A percentile compares a stretch with the other conserved stretches of the same genome.
Conservation (phyloP, 345 rosid species). For the Gossypium turneri region DNA sequence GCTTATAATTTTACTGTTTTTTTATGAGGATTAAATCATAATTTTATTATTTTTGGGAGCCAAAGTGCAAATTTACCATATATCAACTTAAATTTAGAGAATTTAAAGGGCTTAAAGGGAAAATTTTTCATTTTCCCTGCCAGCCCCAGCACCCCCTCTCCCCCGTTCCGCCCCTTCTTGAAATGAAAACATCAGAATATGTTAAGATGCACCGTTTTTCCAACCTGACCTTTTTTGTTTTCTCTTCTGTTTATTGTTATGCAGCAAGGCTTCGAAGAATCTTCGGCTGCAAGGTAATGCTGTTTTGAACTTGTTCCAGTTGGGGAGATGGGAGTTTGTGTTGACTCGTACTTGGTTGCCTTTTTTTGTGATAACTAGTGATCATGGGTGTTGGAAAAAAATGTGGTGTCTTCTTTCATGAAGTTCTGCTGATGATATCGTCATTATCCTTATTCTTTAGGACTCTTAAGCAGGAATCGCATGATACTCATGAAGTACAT, state of each 20-base stretch:
- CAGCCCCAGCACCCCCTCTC: no score
- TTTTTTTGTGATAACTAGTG: conserved; percentile 2
- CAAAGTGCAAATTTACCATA: no score
- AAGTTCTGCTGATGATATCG: neutral
- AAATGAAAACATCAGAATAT: neutral
- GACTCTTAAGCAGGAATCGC: conserved; percentile 30
- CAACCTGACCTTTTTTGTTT: neutral
- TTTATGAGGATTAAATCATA: no score
- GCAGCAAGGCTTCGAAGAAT: conserved; percentile 31
- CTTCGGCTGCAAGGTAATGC: conserved; percentile 42
- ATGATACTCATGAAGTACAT: conserved; percentile 53
- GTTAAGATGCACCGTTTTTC: neutral
- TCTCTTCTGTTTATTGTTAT: neutral
- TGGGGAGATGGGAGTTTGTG: neutral
- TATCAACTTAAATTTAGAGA: no score
- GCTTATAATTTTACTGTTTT: no score
- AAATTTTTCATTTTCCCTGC: no score
- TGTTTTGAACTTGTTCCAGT: neutral
- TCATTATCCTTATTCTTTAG: conserved; percentile 28
- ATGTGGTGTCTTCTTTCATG: neutral
- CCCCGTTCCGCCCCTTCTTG: neutral
- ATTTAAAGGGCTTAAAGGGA: no score
- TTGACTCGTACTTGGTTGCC: neutral
- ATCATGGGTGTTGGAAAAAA: neutral
- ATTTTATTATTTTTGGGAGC: no score